Conservation (phyloP, 768 basidiomycete genomes). For the Hygrocybe punicea region DNA sequence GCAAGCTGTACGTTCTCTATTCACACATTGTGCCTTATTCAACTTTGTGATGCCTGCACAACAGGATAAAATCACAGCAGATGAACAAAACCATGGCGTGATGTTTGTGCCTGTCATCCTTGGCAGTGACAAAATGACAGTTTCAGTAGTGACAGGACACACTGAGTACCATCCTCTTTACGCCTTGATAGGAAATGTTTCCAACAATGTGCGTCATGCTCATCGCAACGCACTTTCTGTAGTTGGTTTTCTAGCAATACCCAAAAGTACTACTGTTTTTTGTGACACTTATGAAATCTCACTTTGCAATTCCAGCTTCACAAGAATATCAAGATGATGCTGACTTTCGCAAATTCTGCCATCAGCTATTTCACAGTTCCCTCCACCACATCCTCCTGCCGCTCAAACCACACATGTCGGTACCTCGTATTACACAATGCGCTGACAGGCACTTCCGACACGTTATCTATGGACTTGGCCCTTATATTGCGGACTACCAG, state of each 20-base stretch:
- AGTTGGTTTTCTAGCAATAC: conserved; percentile 30
- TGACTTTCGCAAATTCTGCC: conserved; percentile 25
- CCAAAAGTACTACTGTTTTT: conserved; percentile 20
- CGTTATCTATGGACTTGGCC: conserved; percentile 31
- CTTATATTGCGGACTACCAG: conserved; percentile 42
- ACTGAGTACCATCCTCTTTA: conserved; percentile 37
- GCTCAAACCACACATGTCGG: conserved; percentile 24
- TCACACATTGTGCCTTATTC: conserved; percentile 11
- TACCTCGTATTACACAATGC: conserved; percentile 20
- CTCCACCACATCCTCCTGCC: conserved; percentile 21
- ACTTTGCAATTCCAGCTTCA: background rate
- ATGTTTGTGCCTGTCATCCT: conserved; percentile 33
- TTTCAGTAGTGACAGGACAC: conserved; percentile 38
- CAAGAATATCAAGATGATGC: conserved; percentile 9
- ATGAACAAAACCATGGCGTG: conserved; percentile 23
- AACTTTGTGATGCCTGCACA: background rate
- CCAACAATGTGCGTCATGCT: conserved; percentile 29
- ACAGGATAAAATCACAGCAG: conserved; percentile 26
- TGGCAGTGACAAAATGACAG: conserved; percentile 40
- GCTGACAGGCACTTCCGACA: conserved; percentile 29
- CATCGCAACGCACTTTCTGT: conserved; percentile 27
- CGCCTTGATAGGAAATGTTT: conserved; percentile 29
- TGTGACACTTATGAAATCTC: background rate
- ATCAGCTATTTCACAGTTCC: conserved; percentile 32
- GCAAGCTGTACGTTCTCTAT: background rate